A percentile compares a stretch with the other conserved stretches of the same genome.
Evolutionary conservation across 2,329 filamentous ascomycete species (phyloP).

Genomic region (Massarina eburnea): DNA sequence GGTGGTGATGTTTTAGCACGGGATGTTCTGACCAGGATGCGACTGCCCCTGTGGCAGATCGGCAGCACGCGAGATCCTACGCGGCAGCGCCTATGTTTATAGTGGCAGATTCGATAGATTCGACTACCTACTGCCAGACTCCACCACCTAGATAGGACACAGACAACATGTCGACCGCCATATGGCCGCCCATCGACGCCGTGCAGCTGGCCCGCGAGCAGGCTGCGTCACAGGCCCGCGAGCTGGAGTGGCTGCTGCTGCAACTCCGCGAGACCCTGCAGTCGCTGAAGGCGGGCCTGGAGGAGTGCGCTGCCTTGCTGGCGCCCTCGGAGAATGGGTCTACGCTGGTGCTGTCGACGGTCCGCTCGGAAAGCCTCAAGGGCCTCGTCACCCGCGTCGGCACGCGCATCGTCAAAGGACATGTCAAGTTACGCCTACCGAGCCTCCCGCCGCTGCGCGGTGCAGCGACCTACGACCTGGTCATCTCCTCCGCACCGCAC

Average conservation of each 20-base stretch:
- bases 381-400: slow-evolving; percentile 89
- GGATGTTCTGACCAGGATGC: too few relatives aligned
- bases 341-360: slow-evolving; percentile 85
- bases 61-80: not conserved
- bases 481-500: slow-evolving; percentile 54
- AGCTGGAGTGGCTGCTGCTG: slow-evolving; percentile 65
- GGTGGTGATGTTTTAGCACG: too few relatives aligned
- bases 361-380: slow-evolving; percentile 86
- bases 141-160: too few relatives aligned
- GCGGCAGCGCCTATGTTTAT: not conserved
- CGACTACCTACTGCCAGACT: not conserved
- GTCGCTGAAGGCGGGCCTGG: slow-evolving; percentile 69
- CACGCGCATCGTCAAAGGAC: slow-evolving; percentile 89
- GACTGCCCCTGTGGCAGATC: too few relatives aligned
- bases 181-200: slow-evolving; percentile 60
- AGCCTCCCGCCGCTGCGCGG: slow-evolving; percentile 62
- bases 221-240: slow-evolving; percentile 56
- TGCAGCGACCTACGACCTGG: slow-evolving; percentile 53
- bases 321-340: slow-evolving; percentile 82
- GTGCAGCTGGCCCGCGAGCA: slow-evolving; percentile 56
- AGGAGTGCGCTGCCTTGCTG: slow-evolving; percentile 86
- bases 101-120: not conserved
- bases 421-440: slow-evolving; percentile 74
- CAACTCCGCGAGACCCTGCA: slow-evolving; percentile 63
- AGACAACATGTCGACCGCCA: slow-evolving; percentile 59